Base-by-base conservation (phyloP, 2,329 filamentous ascomycete species). In the Colletotrichum sansevieriae region DNA sequence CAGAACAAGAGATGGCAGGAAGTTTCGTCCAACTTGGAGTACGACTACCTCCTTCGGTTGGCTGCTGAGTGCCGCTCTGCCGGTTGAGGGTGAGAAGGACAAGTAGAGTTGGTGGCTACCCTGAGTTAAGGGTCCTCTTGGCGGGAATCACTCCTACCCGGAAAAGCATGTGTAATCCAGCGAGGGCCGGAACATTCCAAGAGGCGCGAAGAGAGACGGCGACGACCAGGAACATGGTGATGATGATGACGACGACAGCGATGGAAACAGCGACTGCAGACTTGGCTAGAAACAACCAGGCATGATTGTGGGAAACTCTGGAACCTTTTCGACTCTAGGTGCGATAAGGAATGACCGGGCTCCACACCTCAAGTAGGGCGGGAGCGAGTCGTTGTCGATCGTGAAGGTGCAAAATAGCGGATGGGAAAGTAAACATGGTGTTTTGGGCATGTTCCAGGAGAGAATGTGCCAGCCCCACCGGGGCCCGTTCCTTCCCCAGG, bases 391-490 rank as follows among this genome's bases (percentile, higher is more conserved):
- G 35, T 47, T 25, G 22, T 60, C 55, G 43, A 55, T 49, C 18
- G 43, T 61, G 64, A 65, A 46, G 37, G 25, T 60, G 22, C 46
- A 35, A 44, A 54, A 59, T 51, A 46, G 52, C 47, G 29, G 43
- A 52, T 51, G 56, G 49, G 66, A 66, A 66, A 66, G 62, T 49
- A 25, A 56, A 15, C 33, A 61, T 65, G 49, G 62, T 52, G 66
- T 69, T 69, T 69, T 60, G 66, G 52, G 57, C 47, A 55, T 66
- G 62, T 69, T 69, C 62, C 66, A 69, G 55, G 61, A 57, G 43
- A 37, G 35, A 61, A 61, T 12, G 63, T 69, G 41, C 13, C 47
- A 29, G 54, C 54, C 61, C 65, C 65, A 68, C 62, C 65, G 4
- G 22, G 22, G 39, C 41, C 55, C 56, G 15, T 52, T 69, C 63